Base-by-base conservation (phyloP, 768 basidiomycete genomes). In the Jaapia argillacea region DNA sequence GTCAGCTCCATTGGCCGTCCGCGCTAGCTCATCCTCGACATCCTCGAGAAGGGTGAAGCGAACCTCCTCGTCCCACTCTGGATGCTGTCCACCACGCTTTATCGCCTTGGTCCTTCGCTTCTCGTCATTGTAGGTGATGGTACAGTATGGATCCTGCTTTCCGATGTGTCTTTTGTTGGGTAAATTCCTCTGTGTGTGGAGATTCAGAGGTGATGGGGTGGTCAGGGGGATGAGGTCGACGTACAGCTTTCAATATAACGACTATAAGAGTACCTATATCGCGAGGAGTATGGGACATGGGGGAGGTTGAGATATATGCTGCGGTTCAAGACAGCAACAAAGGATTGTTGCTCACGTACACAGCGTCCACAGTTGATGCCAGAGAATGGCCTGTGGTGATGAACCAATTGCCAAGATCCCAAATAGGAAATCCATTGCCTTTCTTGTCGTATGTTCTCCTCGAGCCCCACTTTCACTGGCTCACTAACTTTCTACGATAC, bases 11-110 rank as follows among this genome's bases (percentile, higher is more conserved):
- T 41, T 44, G 6, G 62, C 63, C 41, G 65, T 64, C 49, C 68
- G 63, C 27, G 70, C 66, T 33, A 69, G 61, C n/a, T 69, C 66
- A 50, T 72, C 76, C 24, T 75, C 70, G 24, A 67, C 63, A 50
- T 90, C 89, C 57, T 97, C 93, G 50, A 71, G 76, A 36, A 99
- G 68, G 21, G 83, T 81, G 63, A 97, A 98, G 35, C 96, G 82
- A 55, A 98, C 70, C 64, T 99, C 96, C 54, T 96, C 92, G 58
- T 99, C 96, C 93, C 96, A 99, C 64, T 91, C 91, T 4, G 96
- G 96, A 61, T 96, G 92, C 60, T 99, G 96, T 14, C 96, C 96
- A 40, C 96, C 96, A 24, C 90, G 83, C 59, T 88, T 93, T 60
- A 97, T 84, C n/a, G 90, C 80, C 60, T 85, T 89, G 4, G 94